These are phyloP conservation scores for Filobasidium wieringae DNA, from an alignment of 768 basidiomycete species.

Conservation along the genomic window DNA sequence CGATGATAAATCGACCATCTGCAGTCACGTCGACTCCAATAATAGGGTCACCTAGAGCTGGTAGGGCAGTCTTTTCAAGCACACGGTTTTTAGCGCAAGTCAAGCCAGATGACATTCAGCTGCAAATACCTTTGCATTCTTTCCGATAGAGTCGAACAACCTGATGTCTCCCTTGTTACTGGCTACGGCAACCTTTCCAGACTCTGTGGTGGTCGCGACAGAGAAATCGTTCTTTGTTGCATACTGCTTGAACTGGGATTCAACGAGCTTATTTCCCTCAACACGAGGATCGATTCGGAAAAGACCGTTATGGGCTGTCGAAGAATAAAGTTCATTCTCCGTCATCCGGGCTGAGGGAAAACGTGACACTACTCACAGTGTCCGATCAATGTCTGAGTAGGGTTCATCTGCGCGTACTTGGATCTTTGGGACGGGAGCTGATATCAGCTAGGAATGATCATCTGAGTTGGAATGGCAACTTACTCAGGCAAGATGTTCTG, in stretches of 20 bases:
- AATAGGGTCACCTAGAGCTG: constrained; percentile 89
- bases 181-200: constrained; percentile 79
- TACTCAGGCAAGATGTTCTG: constrained; percentile 76
- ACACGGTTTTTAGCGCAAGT: background rate
- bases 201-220: constrained; percentile 72
- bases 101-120: no score
- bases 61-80: constrained; percentile 65
- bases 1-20: constrained; percentile 86
- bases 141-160: constrained; percentile 88
- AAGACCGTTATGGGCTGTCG: constrained; percentile 75
- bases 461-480: background rate
- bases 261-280: constrained; percentile 82
- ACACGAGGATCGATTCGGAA: constrained; percentile 97
- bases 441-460: background rate
- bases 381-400: constrained; percentile 85
- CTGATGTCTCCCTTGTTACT: constrained; percentile 95
- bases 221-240: constrained; percentile 90
- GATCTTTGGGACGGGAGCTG: constrained; percentile 35
- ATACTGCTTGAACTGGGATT: constrained; percentile 92
- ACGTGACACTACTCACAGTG: constrained; percentile 29
- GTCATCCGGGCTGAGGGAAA: background rate
- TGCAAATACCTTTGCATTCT: constrained; percentile 87
- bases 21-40: constrained; percentile 87
- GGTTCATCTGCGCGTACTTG: constrained; percentile 89
- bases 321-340: background rate